Percentiles rank a stretch among this genome's conserved stretches.
phyloP scores from a whole-genome alignment of 2,329 filamentous ascomycete genomes.

The Hymenotorrendiella dingleyae region DNA sequence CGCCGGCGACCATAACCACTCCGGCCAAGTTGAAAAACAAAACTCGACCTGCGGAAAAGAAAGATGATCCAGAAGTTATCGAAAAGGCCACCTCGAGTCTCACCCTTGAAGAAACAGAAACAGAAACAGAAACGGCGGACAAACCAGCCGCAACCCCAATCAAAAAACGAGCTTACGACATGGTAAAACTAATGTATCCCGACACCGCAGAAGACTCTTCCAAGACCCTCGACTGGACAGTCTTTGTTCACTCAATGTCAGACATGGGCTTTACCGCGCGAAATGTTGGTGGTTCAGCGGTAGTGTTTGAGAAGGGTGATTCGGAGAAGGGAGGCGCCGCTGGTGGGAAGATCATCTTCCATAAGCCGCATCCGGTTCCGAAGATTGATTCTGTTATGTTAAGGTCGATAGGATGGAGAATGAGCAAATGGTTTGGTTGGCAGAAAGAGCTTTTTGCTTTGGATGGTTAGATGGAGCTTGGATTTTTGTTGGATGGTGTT shows the following conservation, averaged over 20 bases:
- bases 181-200: neutral
- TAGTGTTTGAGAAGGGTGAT: conserved; percentile 1
- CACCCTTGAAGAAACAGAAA: too few relatives aligned
- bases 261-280: conserved; percentile 1
- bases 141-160: too few relatives aligned
- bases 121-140: too few relatives aligned
- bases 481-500: too few relatives aligned
- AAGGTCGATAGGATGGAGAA: neutral
- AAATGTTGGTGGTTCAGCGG: neutral
- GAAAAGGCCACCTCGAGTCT: too few relatives aligned
- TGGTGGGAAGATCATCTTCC: neutral
- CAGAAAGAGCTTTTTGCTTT: conserved; percentile 20
- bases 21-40: too few relatives aligned
- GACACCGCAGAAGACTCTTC: neutral
- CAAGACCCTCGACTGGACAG: neutral
- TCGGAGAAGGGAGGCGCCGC: neutral
- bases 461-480: too few relatives aligned
- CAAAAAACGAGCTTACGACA: neutral
- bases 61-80: too few relatives aligned
- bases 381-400: conserved; percentile 1
- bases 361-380: neutral
- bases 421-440: conserved; percentile 1
- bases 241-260: conserved; percentile 2
- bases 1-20: too few relatives aligned
- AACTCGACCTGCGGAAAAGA: neutral